Percentiles rank a stretch among this genome's conserved stretches.
These are phyloP conservation scores for Solanum etuberosum DNA, from an alignment of 257 asterid genomes.

Conservation along the genomic window DNA sequence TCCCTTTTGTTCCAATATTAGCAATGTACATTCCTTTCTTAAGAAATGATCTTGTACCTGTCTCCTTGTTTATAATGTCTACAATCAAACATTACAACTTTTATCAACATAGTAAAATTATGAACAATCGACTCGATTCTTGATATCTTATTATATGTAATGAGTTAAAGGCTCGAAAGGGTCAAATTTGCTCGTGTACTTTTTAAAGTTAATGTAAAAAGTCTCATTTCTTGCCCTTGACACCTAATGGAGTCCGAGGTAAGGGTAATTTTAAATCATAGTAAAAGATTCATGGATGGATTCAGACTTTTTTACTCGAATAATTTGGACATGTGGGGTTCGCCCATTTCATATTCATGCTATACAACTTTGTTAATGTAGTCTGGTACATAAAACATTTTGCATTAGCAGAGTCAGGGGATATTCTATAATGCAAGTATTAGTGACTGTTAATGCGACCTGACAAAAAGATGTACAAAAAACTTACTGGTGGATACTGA, in stretches of 20 bases:
- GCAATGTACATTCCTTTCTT: constrained; percentile 55
- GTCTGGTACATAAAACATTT: too few relatives aligned
- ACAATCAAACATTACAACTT: not conserved
- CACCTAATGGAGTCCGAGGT: too few relatives aligned
- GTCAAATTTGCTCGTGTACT: too few relatives aligned
- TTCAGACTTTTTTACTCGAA: not conserved
- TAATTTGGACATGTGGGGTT: not conserved
- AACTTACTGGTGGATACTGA: not conserved
- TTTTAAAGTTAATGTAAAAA: too few relatives aligned
- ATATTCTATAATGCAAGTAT: not conserved
- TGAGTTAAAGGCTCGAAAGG: not conserved
- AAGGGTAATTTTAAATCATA: too few relatives aligned
- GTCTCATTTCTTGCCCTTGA: too few relatives aligned
- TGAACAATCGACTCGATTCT: not conserved
- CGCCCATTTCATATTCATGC: not conserved
- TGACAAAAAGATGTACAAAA: not conserved
- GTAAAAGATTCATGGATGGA: too few relatives aligned
- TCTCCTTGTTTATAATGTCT: constrained; percentile 60
- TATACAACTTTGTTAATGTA: too few relatives aligned
- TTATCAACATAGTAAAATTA: not conserved
- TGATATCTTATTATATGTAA: not conserved
- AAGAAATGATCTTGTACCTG: constrained; percentile 51
- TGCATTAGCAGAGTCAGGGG: accelerated
- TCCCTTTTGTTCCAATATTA: constrained; percentile 46
- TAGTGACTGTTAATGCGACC: accelerated